Percentiles rank a stretch among this genome's conserved stretches.
phyloP scores from a whole-genome alignment of 2,329 filamentous ascomycete genomes.

The Diaporthe longicolla region DNA sequence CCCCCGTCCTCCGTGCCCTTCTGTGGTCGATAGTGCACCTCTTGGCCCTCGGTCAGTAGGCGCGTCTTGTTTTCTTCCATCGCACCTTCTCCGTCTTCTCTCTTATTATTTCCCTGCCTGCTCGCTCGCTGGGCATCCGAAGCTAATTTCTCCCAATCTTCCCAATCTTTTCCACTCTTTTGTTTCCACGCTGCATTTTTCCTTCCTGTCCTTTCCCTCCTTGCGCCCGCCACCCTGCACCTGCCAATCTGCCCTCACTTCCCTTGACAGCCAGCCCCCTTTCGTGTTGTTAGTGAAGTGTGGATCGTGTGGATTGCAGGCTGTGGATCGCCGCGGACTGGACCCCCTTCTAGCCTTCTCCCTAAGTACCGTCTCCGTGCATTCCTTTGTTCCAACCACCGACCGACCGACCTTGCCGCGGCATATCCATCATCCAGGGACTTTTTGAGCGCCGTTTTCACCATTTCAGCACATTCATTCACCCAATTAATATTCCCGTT shows the following conservation, averaged over 20 bases:
- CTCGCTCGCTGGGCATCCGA: constrained; percentile 5
- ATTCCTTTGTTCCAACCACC: constrained; percentile 23
- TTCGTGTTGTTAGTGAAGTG: constrained; percentile 24
- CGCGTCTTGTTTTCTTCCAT: neutral
- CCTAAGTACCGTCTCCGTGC: constrained; percentile 18
- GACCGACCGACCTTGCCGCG: neutral
- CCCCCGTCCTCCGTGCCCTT: neutral
- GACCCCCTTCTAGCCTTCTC: constrained; percentile 25
- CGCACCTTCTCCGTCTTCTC: neutral
- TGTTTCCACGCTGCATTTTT: constrained; percentile 10
- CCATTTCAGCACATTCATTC: constrained; percentile 17
- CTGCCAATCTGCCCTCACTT: constrained; percentile 1
- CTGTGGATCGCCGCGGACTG: constrained; percentile 27
- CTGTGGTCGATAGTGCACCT: neutral
- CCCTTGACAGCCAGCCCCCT: constrained; percentile 33
- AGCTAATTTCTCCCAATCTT: constrained; percentile 26
- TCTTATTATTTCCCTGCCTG: constrained; percentile 1
- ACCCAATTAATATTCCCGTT: neutral
- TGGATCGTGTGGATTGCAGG: constrained; percentile 28
- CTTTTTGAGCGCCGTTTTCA: neutral
- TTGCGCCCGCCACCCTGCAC: neutral
- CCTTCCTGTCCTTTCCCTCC: neutral
- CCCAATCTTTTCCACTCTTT: constrained; percentile 5
- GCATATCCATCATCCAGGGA: neutral
- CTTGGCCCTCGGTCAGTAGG: neutral